These are phyloP conservation scores for Aspergillus egyptiacus DNA, from an alignment of 495 filamentous ascomycete genomes.

Conservation along the genomic window DNA sequence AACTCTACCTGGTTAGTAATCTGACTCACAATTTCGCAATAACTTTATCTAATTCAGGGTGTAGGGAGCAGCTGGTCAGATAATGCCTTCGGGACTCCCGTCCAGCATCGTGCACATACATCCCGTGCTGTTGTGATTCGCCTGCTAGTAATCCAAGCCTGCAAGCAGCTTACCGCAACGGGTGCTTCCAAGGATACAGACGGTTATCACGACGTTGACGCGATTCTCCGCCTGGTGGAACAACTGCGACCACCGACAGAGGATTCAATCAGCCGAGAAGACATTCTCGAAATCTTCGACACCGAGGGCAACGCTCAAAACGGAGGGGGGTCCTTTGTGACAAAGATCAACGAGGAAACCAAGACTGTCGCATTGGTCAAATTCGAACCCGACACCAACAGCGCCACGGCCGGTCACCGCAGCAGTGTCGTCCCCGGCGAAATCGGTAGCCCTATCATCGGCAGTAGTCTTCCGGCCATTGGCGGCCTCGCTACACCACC, in stretches of 20 bases:
- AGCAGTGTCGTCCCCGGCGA: slow-evolving; percentile 43
- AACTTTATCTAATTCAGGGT: slow-evolving; percentile 19
- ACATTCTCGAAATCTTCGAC: slow-evolving; percentile 85
- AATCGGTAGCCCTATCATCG: slow-evolving; percentile 46
- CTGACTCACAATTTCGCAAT: neutral
- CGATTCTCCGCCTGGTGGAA: slow-evolving; percentile 62
- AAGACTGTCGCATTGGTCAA: slow-evolving; percentile 55
- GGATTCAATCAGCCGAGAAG: slow-evolving; percentile 54
- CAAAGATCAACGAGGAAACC: slow-evolving; percentile 48
- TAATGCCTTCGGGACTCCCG: slow-evolving; percentile 46
- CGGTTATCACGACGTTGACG: slow-evolving; percentile 61
- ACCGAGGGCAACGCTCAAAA: slow-evolving; percentile 83
- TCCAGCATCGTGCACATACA: slow-evolving; percentile 39
- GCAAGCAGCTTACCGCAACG: slow-evolving; percentile 47
- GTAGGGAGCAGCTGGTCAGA: slow-evolving; percentile 46
- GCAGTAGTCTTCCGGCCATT: slow-evolving; percentile 39
- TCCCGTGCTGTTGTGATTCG: slow-evolving; percentile 53
- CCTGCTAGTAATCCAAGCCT: slow-evolving; percentile 53
- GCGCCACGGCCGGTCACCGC: slow-evolving; percentile 33
- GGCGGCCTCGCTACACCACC: slow-evolving; percentile 30
- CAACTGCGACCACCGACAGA: slow-evolving; percentile 50
- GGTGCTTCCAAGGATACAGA: slow-evolving; percentile 27
- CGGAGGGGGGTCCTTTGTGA: slow-evolving; percentile 77
- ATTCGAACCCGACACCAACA: slow-evolving; percentile 51
- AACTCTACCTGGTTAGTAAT: slow-evolving; percentile 33